Evolutionary conservation across 805 yeast genomes (phyloP).

Genomic region (Candida ponderosae): DNA sequence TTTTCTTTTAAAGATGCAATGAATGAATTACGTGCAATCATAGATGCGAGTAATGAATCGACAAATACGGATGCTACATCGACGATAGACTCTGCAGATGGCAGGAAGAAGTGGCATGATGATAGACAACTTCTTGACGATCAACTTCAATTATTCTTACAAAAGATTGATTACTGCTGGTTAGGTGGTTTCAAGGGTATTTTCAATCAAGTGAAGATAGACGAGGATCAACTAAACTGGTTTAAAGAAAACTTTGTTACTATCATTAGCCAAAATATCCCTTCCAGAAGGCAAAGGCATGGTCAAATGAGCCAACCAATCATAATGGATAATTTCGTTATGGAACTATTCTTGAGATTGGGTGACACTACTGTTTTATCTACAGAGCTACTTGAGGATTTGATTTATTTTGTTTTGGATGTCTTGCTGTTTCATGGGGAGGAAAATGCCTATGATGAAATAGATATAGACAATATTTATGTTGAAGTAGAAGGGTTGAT

Average conservation of each 20-base stretch:
- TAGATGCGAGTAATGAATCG: constrained; percentile 51
- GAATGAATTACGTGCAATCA: constrained; percentile 40
- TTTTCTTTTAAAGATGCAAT: constrained; percentile 39
- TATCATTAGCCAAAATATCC: constrained; percentile 37
- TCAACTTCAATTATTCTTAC: constrained; percentile 43
- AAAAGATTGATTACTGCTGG: constrained; percentile 56
- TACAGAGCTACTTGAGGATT: constrained; percentile 47
- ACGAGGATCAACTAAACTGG: constrained; percentile 15
- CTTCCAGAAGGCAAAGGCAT: constrained; percentile 39
- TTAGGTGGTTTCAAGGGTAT: constrained; percentile 70
- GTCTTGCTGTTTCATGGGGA: constrained; percentile 56
- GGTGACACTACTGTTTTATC: constrained; percentile 27
- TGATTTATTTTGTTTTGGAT: constrained; percentile 56
- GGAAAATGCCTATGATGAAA: constrained; percentile 54
- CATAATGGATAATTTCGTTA: constrained; percentile 36
- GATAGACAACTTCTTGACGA: constrained; percentile 55
- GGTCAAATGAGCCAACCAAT: constrained; percentile 14
- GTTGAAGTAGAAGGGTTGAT: constrained; percentile 43
- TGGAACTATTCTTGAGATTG: constrained; percentile 43
- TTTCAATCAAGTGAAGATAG: constrained; percentile 32
- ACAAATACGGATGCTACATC: constrained; percentile 49
- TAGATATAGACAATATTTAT: constrained; percentile 49
- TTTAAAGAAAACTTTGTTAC: constrained; percentile 31
- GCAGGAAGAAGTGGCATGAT: constrained; percentile 74
- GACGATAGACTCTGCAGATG: constrained; percentile 45